Evolutionary conservation across 2,329 filamentous ascomycete species (phyloP), one percentile per base, ranked within the genome.

Genomic region (Nemania sp.): DNA sequence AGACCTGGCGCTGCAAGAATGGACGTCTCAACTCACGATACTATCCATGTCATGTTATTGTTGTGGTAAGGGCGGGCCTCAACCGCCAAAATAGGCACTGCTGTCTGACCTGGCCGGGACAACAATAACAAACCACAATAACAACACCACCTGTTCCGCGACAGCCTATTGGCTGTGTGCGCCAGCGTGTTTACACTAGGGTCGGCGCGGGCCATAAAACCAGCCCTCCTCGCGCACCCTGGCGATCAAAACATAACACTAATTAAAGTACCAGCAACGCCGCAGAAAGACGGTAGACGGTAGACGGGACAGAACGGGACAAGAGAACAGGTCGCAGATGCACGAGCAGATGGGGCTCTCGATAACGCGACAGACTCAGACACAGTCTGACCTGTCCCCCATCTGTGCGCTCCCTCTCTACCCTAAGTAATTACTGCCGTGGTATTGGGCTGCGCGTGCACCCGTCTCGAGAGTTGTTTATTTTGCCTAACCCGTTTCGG

Each of bases 51-150:
- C 19, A 23, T 43, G 24, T 31, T 43, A 17, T 43, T 43, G 41
- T 43, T 43, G 28, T 44, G 26, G 20, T 31, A 33, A 40, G 9
- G 48, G 30, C 40, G 49, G 55, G 52, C 43, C 50, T 43, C 54
- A 50, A 49, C 54, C 43, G 33, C 50, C 48, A 20, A 40, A 46
- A 51, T 49, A 51, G 57, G 41, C 36, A 57, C 49, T 42, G 19
- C 14, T 26, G 62, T 65, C 58, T 60, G 59, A 59, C 47, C 24
- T 15, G 51, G 19, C 42, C 46, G 48, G 52, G 44, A 61, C 61
- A 66, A 66, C 56, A 66, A 66, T 54, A 66, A 36, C 52, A 48
- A 56, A 49, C 28, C 3, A 31, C 34, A 41, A 49, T 23, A 49
- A 34, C 46, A 57, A 58, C 62, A 66, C 45, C 48, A 48, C 22